Percentiles rank a stretch among this genome's conserved stretches.
Conservation (phyloP, 2,329 filamentous ascomycete genomes). For the Capronia epimyces region DNA sequence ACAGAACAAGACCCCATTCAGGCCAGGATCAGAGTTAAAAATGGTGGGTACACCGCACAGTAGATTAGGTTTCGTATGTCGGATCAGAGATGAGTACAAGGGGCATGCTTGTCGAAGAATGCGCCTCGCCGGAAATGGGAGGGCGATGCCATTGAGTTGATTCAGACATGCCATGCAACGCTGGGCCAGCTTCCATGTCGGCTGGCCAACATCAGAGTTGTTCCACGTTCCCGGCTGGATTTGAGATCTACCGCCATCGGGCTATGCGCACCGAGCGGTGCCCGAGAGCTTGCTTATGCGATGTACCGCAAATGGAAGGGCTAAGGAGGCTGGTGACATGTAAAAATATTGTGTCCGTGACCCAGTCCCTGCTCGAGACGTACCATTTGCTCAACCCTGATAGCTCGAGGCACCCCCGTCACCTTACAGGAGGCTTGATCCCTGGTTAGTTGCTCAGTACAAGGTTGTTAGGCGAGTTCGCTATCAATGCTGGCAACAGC, state of each 20-base stretch:
- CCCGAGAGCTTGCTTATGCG: too few species aligned
- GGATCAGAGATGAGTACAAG: neutral
- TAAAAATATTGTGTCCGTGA: neutral
- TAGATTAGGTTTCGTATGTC: neutral
- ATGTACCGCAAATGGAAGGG: too few species aligned
- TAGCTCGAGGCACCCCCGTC: too few species aligned
- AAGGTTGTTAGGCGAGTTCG: neutral
- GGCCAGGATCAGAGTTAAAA: too few species aligned
- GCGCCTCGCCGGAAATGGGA: neutral
- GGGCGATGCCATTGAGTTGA: neutral
- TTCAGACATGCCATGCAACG: too few species aligned
- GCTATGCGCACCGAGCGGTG: too few species aligned
- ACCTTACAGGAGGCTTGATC: too few species aligned
- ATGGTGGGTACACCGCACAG: neutral
- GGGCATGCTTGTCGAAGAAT: neutral
- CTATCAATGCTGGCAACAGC: neutral
- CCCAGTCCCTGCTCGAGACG: neutral
- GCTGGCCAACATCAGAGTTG: too few species aligned
- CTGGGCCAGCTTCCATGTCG: too few species aligned
- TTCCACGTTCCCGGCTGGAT: too few species aligned
- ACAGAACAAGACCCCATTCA: too few species aligned
- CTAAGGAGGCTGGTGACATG: neutral
- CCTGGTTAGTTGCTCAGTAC: neutral
- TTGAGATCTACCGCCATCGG: neutral
- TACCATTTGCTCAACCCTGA: neutral